Conservation (phyloP, 345 rosid genomes). For the Populus davidiana region DNA sequence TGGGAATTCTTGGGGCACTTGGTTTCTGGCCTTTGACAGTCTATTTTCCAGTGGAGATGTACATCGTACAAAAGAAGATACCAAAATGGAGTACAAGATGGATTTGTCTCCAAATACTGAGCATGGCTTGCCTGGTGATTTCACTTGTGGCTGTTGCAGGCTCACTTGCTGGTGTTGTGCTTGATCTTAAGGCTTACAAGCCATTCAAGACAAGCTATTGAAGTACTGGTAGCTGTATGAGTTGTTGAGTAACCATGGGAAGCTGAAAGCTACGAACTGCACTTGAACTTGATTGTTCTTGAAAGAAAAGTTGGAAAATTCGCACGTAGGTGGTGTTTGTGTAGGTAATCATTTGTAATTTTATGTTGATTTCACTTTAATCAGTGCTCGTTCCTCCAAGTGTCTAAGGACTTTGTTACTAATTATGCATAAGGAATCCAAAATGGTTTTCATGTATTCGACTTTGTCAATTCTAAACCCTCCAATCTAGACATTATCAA, state of each 20-base stretch:
- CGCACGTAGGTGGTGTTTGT: not conserved
- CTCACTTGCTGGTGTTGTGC: not conserved
- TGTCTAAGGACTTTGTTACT: not conserved
- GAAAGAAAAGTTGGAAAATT: not conserved
- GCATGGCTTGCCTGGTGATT: not conserved
- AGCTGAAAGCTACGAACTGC: not conserved
- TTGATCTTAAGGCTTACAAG: constrained; percentile 1
- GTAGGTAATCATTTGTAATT: not conserved
- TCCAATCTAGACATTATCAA: not conserved
- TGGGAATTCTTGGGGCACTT: constrained; percentile 4
- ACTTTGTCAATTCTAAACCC: not conserved
- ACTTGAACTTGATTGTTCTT: not conserved
- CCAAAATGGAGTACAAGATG: not conserved
- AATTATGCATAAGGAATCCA: not conserved
- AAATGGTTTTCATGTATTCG: not conserved
- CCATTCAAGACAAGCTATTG: not conserved
- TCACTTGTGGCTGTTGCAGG: not conserved
- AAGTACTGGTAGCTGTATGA: not conserved
- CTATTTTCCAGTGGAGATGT: constrained; percentile 10
- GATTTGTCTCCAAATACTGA: not conserved
- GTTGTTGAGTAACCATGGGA: not conserved
- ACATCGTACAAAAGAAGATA: not conserved
- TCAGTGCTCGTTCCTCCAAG: not conserved
- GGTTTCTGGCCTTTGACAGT: constrained; percentile 6
- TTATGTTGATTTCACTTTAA: not conserved